Evolutionary conservation across 2,329 filamentous ascomycete species (phyloP), one percentile per base, ranked within the genome.

Genomic region (Canariomyces notabilis): DNA sequence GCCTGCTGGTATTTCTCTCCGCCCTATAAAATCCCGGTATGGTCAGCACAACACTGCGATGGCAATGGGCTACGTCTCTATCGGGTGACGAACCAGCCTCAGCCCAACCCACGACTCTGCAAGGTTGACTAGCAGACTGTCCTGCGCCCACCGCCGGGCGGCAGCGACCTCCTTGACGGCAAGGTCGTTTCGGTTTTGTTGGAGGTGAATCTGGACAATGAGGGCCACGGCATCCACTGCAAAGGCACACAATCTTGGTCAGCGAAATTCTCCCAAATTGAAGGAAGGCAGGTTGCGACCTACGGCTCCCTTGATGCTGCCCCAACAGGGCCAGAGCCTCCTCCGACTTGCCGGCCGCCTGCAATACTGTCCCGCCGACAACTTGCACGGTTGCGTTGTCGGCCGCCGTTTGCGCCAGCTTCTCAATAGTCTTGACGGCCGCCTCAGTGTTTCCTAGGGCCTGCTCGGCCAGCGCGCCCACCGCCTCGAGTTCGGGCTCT

Each of bases 1-100:
- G 91, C 85, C 62, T 93, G 87, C 63, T 97, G 93, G 69, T 97
- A 97, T 66, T 89, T 93, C 58, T 95, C 89, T 57, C 90, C 90
- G 61, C 91, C 91, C 85, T 95, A 37, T 14, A 42, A 52, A 50
- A 54, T 49, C 15, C 26, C 9, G 26, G 14, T 5, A 29, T 29
- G 26, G 14, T 29, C 14, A 29, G 26, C 7, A 8, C 26, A 12
- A 11, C 26, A 29, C 9, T 29, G 26, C 7, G 8, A 12, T 29
- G 14, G 26, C 26, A 4, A 29, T 8, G n/a, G n/a, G n/a, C n/a
- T n/a, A n/a, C n/a, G n/a, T 8, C 26, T 29, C 11, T 9, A 12
- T 12, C 9, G 4, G 15, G 26, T 44, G 34, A 70, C 77, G 52
- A 77, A 93, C 89, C 67, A 91, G 74, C 66, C 93, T 78, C 67